Conservation (phyloP, 257 asterid genomes). For the Solanum chiquidenum region DNA sequence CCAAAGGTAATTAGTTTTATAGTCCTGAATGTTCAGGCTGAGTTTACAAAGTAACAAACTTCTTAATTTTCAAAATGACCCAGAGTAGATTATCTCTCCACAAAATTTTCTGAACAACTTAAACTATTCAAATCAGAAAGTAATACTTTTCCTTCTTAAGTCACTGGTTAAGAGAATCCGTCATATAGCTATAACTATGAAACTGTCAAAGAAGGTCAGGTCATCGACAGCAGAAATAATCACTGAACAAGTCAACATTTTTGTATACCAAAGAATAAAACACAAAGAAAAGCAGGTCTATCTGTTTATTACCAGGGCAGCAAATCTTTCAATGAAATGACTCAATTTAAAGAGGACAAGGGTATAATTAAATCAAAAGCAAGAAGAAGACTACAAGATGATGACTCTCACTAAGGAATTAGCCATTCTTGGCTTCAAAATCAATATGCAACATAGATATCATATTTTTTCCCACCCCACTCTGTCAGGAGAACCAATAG, state of each 20-base stretch:
- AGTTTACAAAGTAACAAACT: not conserved
- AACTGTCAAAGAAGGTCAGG: not conserved
- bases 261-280: not conserved
- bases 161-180: not conserved
- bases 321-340: not conserved
- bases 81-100: not conserved
- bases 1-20: not conserved
- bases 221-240: not conserved
- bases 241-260: not conserved
- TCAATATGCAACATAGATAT: not conserved
- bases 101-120: not conserved
- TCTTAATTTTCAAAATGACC: not conserved
- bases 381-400: not conserved
- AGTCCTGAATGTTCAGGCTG: not conserved
- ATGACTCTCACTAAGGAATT: not conserved
- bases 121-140: not conserved
- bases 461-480: not conserved
- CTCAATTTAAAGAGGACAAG: not conserved
- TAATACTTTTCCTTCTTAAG: not conserved
- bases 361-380: not conserved
- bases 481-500: not conserved
- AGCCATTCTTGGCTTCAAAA: not conserved
- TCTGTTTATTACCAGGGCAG: not conserved
- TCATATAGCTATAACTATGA: not conserved
- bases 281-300: not conserved